Percentiles rank a stretch among this genome's conserved stretches.
Conservation (phyloP, 805 yeast species). For the Yamadazyma takamatsuzukensis region DNA sequence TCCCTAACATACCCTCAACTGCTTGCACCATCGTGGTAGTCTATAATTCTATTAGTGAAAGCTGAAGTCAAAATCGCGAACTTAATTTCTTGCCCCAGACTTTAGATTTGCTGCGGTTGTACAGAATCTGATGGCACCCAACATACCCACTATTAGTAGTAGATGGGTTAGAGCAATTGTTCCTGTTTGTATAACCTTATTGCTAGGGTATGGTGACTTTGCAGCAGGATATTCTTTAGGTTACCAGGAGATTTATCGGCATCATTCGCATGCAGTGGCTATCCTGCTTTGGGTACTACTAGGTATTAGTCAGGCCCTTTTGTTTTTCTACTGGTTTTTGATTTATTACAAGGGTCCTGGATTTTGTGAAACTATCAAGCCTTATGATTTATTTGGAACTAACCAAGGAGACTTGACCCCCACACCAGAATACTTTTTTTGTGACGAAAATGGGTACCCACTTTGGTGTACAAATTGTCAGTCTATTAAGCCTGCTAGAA, state of each 20-base stretch:
- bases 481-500: conserved; percentile 60
- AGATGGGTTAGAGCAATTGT: conserved; percentile 16
- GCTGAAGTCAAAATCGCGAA: no score
- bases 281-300: conserved; percentile 33
- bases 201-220: conserved; percentile 41
- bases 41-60: no score
- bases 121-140: not conserved
- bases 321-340: conserved; percentile 40
- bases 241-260: conserved; percentile 30
- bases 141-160: conserved; percentile 5
- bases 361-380: conserved; percentile 28
- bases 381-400: conserved; percentile 26
- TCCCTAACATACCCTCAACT: conserved; percentile 4
- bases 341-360: conserved; percentile 61
- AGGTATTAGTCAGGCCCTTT: conserved; percentile 17
- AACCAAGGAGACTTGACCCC: conserved; percentile 19
- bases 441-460: conserved; percentile 74
- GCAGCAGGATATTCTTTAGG: conserved; percentile 44
- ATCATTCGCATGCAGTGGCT: conserved; percentile 29
- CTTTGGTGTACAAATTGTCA: conserved; percentile 69
- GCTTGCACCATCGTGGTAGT: conserved; percentile 1
- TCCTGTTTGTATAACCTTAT: conserved; percentile 25
- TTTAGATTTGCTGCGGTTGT: no score
- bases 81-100: no score
- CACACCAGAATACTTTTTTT: conserved; percentile 59